Base-by-base conservation (phyloP, 164 flowering plant species). In the Houttuynia cordata region DNA sequence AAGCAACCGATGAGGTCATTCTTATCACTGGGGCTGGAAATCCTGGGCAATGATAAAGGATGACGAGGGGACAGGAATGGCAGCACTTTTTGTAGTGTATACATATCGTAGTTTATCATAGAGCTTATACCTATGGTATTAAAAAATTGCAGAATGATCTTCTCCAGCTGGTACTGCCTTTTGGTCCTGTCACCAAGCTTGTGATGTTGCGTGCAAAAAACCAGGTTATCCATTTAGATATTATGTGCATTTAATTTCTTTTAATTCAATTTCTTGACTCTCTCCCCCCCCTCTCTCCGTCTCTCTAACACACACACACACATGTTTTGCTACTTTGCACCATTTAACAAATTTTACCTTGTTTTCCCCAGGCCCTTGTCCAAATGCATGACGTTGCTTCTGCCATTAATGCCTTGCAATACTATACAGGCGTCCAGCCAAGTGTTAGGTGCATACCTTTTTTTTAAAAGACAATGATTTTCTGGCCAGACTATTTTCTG, bases 141-240 rank as follows among this genome's bases (percentile, higher is more conserved):
- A 45, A 45, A 45, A 40, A 37, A 73, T 65, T 57, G 30, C 76
- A 92, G 98, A 80, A 81, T 79, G 99, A 93, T 75, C 76, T 93
- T 73, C 89, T 93, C 72, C 89, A 85, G 77, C 76, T 93, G 54
- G 86, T 93, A 68, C 97, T 90, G 68, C 91, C 99, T 52, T 90
- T 88, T 83, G 99, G 99, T 23, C 85, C 74, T 49, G 81, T 88
- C 61, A 76, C 86, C 25, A 90, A 90, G 73, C 90, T 86, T 62
- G 99, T 93, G 60, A 90, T 93, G 97, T 79, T 93, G 47, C 84
- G 99, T 8, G 99, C 99, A 24, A 93, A 93, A 69, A 93, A 90
- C 69, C 99, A 93, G 99, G 99, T 90, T 23, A 42, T 14, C 18
- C n/a, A 19, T 40, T 45, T 14, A 45, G 49, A 45, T 17, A 3